Evolutionary conservation across 2,329 filamentous ascomycete genomes (phyloP), one percentile per base, ranked within the genome.

Genomic region (Zymoseptoria tritici): DNA sequence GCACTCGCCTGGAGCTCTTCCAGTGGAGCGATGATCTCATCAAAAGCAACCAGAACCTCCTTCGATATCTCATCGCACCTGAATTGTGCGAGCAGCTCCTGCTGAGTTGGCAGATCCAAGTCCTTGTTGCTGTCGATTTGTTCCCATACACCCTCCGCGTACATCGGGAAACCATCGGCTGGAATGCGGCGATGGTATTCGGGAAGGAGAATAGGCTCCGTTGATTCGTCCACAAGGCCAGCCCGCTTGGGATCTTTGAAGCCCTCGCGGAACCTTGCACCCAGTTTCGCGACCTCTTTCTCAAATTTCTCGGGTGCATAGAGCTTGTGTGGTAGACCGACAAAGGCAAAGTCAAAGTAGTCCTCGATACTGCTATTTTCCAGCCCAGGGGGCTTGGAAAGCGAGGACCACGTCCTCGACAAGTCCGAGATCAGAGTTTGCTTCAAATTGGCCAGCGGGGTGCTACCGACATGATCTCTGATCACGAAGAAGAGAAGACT

Each of bases 91-190:
- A 99, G 82, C 52, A 99, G 82, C 74, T 99, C 94, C 76, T 99
- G 94, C 73, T 99, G 94, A 0, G 94, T 97, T 3, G 94, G 94
- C 60, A 99, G 77, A 75, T 99, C 94, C 57, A 99, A 81, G 71
- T 99, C 94, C 76, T 99, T 99, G 81, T 99, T 99, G 79, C 93
- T 89, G 68, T 96, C 92, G 72, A 99, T 99, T 76, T 97, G 93
- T 70, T 97, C 92, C 94, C 94, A 99, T 52, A 99, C 85, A 49
- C 92, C 91, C 72, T 94, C 86, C 0, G 94, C 92, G 69, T 99
- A 99, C 61, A 91, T 82, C 0, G 93, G 90, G 72, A 97, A 94
- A n/a, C 94, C 94, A 74, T 99, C 94, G 9, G 94, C 94, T 9
- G 94, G 94, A 64, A 99, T 99, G 59, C 94, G 84, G 62, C 94